These are phyloP conservation scores for Populus simonii DNA, from an alignment of 345 rosid species.

Conservation along the genomic window DNA sequence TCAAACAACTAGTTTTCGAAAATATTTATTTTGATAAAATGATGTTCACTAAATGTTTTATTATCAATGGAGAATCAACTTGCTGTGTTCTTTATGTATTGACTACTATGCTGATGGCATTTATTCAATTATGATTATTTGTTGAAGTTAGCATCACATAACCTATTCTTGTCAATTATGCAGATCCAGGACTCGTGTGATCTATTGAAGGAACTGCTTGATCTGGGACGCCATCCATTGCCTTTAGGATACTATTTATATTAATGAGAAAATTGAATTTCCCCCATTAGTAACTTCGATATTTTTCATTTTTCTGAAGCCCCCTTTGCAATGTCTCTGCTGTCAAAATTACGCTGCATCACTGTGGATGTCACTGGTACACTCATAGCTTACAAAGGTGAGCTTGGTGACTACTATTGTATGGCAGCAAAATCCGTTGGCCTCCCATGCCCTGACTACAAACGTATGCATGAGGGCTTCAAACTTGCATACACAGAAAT, in stretches of 20 bases:
- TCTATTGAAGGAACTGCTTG: constrained; percentile 1
- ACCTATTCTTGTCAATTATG: neutral
- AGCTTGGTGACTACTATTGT: constrained; percentile 98
- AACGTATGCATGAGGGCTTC: constrained; percentile 86
- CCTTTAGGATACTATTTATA: neutral
- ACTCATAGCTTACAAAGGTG: constrained; percentile 92
- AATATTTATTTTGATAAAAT: neutral
- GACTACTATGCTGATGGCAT: neutral
- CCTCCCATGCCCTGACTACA: constrained; percentile 90
- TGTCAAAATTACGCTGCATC: constrained; percentile 71
- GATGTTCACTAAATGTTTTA: neutral
- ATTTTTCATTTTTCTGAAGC: neutral
- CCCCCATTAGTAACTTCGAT: neutral
- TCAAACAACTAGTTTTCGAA: neutral
- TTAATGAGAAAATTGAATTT: neutral
- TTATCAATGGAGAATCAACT: neutral
- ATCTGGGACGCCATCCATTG: neutral
- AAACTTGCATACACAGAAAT: constrained; percentile 83
- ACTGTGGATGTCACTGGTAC: constrained; percentile 98
- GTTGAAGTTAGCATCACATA: neutral
- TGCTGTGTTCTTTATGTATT: neutral
- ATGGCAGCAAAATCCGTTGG: constrained; percentile 98
- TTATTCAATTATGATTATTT: neutral
- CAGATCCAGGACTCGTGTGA: neutral
- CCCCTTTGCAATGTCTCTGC: constrained; percentile 46